phyloP scores from a whole-genome alignment of 345 rosid genomes.

The Carallia brachiata region DNA sequence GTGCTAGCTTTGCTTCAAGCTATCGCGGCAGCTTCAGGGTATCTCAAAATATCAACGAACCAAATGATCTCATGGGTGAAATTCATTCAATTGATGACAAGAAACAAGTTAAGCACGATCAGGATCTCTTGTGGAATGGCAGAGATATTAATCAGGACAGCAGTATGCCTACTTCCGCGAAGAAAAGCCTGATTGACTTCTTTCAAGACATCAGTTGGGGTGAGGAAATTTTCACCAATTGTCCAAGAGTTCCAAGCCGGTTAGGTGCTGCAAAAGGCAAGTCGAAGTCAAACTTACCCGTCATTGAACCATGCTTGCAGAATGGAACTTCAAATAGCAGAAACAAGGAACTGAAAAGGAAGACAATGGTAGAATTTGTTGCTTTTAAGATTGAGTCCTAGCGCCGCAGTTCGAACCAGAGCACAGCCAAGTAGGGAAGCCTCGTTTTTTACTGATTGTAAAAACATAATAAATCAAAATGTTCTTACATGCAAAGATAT shows the following conservation, averaged over 20 bases:
- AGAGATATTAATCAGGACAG: background rate
- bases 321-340: background rate
- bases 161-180: background rate
- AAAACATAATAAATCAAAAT: no score
- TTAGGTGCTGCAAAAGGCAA: background rate
- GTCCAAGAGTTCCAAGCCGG: background rate
- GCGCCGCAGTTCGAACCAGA: no score
- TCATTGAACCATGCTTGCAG: background rate
- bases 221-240: background rate
- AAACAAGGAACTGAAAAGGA: no score
- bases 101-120: constrained; percentile 8
- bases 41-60: background rate
- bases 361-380: no score
- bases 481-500: no score
- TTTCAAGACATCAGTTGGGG: constrained; percentile 14
- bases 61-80: background rate
- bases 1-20: constrained; percentile 18
- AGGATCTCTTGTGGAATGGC: constrained; percentile 15
- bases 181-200: constrained; percentile 14
- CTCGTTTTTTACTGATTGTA: no score
- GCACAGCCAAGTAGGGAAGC: no score
- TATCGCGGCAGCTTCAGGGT: constrained; percentile 4
- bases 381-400: no score
- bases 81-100: background rate
- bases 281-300: background rate